These are phyloP conservation scores for Anthostomella pinea DNA, from an alignment of 2,329 filamentous ascomycete species.

Conservation along the genomic window DNA sequence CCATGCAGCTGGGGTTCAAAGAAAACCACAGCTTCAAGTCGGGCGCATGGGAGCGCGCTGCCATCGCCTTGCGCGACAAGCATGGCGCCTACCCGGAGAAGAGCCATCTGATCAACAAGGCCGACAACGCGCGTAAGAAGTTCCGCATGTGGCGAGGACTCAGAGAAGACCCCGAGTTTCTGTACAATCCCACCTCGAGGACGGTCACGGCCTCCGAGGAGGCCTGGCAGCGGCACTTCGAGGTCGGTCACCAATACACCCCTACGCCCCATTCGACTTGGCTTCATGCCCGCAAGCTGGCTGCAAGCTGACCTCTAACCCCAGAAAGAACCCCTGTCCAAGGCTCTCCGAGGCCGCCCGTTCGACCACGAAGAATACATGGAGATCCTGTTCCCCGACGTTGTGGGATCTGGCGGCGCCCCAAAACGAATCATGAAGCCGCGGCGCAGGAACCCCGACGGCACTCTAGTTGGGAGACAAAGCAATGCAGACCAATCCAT, in stretches of 20 bases:
- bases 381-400: slow-evolving; percentile 59
- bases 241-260: slow-evolving; percentile 39
- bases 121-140: slow-evolving; percentile 60
- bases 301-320: slow-evolving; percentile 6
- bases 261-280: background rate
- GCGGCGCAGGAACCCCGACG: slow-evolving; percentile 47
- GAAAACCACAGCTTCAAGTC: slow-evolving; percentile 61
- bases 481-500: slow-evolving; percentile 48
- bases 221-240: slow-evolving; percentile 55
- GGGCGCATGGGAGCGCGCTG: slow-evolving; percentile 59
- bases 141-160: slow-evolving; percentile 60
- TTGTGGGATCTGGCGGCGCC: slow-evolving; percentile 57
- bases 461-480: slow-evolving; percentile 39
- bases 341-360: slow-evolving; percentile 53
- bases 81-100: slow-evolving; percentile 58
- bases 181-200: slow-evolving; percentile 48
- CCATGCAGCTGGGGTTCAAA: slow-evolving; percentile 53
- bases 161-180: slow-evolving; percentile 55
- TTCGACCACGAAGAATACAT: slow-evolving; percentile 61
- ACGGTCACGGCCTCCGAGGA: slow-evolving; percentile 56
- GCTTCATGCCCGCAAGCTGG: background rate
- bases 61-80: slow-evolving; percentile 50
- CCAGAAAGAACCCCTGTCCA: slow-evolving; percentile 57
- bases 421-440: slow-evolving; percentile 59
- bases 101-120: slow-evolving; percentile 62